A percentile compares a stretch with the other conserved stretches of the same genome.
Evolutionary conservation across 257 asterid species (phyloP).

Genomic region (Paraleonurus japonicus): DNA sequence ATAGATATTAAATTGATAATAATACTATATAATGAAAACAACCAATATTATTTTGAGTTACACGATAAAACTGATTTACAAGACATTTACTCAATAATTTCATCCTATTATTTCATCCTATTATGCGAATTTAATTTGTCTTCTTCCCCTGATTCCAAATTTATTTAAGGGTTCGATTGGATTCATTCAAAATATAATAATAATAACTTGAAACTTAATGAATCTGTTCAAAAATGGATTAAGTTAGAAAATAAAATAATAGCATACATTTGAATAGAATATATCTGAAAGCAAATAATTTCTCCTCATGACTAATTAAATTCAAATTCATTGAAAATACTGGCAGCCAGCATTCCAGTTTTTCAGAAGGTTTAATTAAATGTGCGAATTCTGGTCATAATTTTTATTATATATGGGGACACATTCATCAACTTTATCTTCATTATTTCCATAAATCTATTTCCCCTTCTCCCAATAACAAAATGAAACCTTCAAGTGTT

Average conservation of each 20-base stretch:
- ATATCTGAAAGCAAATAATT: neutral
- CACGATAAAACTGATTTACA: too few species aligned
- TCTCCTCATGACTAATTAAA: conserved; percentile 9
- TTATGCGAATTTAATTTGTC: neutral
- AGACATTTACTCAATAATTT: too few species aligned
- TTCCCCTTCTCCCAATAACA: neutral
- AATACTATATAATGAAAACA: too few species aligned
- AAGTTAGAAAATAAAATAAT: neutral
- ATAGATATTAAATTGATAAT: too few species aligned
- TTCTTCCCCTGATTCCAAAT: neutral
- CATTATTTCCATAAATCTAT: neutral
- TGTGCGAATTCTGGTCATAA: conserved; percentile 11
- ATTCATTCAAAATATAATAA: neutral
- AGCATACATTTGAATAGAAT: neutral
- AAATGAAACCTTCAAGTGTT: conserved; percentile 23
- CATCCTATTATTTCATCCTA: too few species aligned
- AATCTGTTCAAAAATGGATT: neutral
- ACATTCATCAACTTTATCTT: neutral
- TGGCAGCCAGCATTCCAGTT: neutral
- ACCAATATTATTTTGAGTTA: too few species aligned
- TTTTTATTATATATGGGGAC: neutral
- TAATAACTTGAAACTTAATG: neutral
- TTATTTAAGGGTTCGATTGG: neutral
- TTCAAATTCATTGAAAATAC: conserved; percentile 15
- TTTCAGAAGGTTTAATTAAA: neutral